Evolutionary conservation across 73 alveolate species (phyloP).

Genomic region (Paramecium caudatum): DNA sequence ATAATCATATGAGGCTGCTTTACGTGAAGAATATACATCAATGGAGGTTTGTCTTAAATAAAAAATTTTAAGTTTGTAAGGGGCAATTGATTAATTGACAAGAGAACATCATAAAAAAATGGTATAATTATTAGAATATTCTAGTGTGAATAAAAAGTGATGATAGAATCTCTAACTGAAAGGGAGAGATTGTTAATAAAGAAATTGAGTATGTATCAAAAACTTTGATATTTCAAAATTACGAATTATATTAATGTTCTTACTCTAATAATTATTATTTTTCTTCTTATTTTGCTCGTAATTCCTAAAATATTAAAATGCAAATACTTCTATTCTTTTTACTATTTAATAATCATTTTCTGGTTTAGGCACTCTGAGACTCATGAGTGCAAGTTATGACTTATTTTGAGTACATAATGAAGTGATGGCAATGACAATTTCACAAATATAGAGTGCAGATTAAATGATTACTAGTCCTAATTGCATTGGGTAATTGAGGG

Average conservation of each 20-base stretch:
- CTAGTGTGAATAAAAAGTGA: constrained; percentile 7
- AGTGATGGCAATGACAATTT: constrained; percentile 17
- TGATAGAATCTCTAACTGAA: neutral
- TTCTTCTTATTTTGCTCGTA: constrained; percentile 37
- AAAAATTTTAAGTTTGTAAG: neutral
- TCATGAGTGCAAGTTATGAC: constrained; percentile 28
- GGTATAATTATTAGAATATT: neutral
- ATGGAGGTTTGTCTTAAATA: constrained; percentile 10
- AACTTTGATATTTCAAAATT: constrained; percentile 38
- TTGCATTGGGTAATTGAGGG: constrained; percentile 44
- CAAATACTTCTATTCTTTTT: constrained; percentile 47
- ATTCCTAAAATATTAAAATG: neutral
- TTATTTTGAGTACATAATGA: constrained; percentile 36
- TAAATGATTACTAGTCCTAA: constrained; percentile 40
- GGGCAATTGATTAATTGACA: neutral
- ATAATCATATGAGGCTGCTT: constrained; percentile 37
- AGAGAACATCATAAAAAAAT: constrained; percentile 26
- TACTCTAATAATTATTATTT: neutral
- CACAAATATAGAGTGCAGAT: neutral
- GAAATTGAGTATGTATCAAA: constrained; percentile 40
- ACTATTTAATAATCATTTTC: constrained; percentile 48
- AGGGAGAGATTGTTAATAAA: neutral
- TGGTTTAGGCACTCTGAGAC: constrained; percentile 24
- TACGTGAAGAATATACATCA: neutral
- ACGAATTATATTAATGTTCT: neutral